Conservation (phyloP, 257 asterid genomes). For the Hygrophila difformis region DNA sequence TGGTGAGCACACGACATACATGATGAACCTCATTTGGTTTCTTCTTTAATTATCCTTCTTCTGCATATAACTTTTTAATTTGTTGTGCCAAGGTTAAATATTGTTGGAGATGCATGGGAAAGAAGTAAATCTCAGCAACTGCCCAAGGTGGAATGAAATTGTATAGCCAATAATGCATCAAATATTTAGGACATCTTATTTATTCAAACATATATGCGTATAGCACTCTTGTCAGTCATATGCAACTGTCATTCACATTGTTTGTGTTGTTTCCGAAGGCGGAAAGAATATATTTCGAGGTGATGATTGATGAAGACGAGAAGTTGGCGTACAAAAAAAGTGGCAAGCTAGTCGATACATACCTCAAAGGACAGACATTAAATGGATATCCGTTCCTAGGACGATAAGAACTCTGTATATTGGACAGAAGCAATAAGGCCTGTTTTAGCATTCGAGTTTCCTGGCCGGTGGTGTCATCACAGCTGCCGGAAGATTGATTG, state of each 20-base stretch:
- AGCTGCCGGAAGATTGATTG: slow-evolving; percentile 89
- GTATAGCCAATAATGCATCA: slow-evolving; percentile 88
- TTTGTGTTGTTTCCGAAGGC: slow-evolving; percentile 28
- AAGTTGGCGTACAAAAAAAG: slow-evolving; percentile 62
- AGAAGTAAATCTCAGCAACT: slow-evolving; percentile 71
- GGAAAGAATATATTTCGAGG: slow-evolving; percentile 75
- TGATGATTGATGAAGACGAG: slow-evolving; percentile 53
- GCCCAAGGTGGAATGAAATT: slow-evolving; percentile 59
- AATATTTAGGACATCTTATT: slow-evolving; percentile 84
- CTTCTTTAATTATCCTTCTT: not conserved
- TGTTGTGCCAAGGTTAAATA: slow-evolving; percentile 57
- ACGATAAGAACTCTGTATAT: slow-evolving; percentile 66
- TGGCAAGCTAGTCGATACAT: slow-evolving; percentile 45
- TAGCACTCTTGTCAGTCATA: too few relatives aligned
- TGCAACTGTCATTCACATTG: too few relatives aligned
- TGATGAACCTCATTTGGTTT: too few relatives aligned
- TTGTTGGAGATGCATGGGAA: slow-evolving; percentile 96
- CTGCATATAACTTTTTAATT: not conserved
- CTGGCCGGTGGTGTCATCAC: slow-evolving; percentile 89
- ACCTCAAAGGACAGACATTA: slow-evolving; percentile 73
- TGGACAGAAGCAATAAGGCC: slow-evolving; percentile 75
- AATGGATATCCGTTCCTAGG: slow-evolving; percentile 93
- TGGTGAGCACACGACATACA: slow-evolving; percentile 41
- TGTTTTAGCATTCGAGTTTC: slow-evolving; percentile 91
- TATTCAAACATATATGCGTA: too few relatives aligned